phyloP scores from a whole-genome alignment of 768 basidiomycete genomes.

The Dentipellis fragilis region DNA sequence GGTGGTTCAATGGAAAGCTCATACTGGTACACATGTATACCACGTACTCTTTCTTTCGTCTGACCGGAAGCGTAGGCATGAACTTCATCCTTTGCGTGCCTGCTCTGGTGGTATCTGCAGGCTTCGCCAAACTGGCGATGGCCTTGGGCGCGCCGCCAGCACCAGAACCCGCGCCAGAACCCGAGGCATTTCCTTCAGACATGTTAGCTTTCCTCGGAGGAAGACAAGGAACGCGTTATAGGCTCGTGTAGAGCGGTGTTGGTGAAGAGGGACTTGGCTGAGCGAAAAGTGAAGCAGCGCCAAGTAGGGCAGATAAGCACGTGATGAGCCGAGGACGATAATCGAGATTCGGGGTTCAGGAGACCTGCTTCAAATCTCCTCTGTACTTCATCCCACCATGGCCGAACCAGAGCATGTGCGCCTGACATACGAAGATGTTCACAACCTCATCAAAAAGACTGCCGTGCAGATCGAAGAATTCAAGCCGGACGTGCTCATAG shows the following conservation, averaged over 20 bases:
- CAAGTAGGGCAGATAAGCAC: neutral
- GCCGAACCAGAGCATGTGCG: constrained; percentile 48
- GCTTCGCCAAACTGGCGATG: constrained; percentile 65
- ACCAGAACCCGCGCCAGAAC: constrained; percentile 9
- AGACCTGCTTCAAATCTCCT: neutral
- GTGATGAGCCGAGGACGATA: neutral
- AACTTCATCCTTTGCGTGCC: constrained; percentile 75
- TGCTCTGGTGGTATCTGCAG: constrained; percentile 59
- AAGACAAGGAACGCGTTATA: too few relatives aligned
- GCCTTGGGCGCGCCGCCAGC: constrained; percentile 39
- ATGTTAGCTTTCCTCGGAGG: neutral
- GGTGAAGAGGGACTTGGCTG: neutral
- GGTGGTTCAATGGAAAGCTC: neutral
- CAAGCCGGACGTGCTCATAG: constrained; percentile 79
- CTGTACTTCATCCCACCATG: constrained; percentile 9
- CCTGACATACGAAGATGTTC: constrained; percentile 87
- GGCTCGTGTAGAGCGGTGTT: neutral
- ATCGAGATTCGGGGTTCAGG: neutral
- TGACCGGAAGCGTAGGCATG: constrained; percentile 62
- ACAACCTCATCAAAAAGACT: constrained; percentile 69
- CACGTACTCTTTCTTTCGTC: constrained; percentile 74
- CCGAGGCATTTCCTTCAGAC: constrained; percentile 3
- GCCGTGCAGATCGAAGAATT: constrained; percentile 65
- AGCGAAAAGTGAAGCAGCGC: neutral
- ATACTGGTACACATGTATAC: neutral